phyloP scores from a whole-genome alignment of 2,329 filamentous ascomycete genomes.

The Alternaria tenuissima region DNA sequence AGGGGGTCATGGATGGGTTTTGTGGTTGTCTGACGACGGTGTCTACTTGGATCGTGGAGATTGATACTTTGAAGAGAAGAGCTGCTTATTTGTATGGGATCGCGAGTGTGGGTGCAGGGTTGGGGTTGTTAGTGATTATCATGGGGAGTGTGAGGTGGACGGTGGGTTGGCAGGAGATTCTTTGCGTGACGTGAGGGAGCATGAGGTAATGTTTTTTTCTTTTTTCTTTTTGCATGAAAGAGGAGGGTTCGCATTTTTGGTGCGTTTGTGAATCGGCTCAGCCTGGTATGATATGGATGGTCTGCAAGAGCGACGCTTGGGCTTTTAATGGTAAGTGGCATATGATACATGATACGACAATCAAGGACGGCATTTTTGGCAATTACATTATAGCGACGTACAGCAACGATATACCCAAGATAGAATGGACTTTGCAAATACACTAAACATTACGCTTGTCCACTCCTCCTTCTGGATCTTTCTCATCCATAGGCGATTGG shows the following conservation, averaged over 20 bases:
- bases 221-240: background rate
- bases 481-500: background rate
- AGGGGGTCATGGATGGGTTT: constrained; percentile 59
- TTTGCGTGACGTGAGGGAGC: constrained; percentile 6
- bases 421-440: background rate
- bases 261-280: background rate
- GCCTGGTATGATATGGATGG: background rate
- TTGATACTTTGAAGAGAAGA: constrained; percentile 50
- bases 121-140: constrained; percentile 70
- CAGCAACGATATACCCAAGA: constrained; percentile 1
- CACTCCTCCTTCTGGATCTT: background rate
- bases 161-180: constrained; percentile 47
- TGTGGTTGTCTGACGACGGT: constrained; percentile 60
- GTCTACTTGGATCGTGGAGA: constrained; percentile 58
- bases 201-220: background rate
- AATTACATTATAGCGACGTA: background rate
- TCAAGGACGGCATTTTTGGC: background rate
- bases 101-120: constrained; percentile 66
- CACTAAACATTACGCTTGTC: fast-evolving
- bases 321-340: background rate
- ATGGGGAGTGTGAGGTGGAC: constrained; percentile 82
- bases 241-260: background rate
- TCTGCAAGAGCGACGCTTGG: background rate
- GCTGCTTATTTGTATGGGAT: constrained; percentile 75
- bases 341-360: background rate